Percentiles rank a stretch among this genome's conserved stretches.
These are phyloP conservation scores for Mangifera indica DNA, from an alignment of 345 rosid species.

Conservation along the genomic window DNA sequence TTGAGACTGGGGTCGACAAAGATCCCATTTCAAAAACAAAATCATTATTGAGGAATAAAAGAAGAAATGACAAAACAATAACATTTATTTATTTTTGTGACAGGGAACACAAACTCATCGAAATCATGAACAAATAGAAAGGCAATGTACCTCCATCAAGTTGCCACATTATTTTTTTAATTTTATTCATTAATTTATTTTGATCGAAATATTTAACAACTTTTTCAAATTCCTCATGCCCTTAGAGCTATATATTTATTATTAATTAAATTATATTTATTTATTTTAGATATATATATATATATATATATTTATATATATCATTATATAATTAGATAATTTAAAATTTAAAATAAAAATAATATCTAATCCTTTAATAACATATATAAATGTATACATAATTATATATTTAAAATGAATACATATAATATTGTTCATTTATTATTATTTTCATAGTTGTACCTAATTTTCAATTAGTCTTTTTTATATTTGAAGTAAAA, in stretches of 20 bases:
- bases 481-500: not conserved
- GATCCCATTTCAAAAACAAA: slow-evolving; percentile 48
- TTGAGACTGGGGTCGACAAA: slow-evolving; percentile 35
- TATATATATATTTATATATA: no score
- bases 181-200: no score
- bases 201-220: slow-evolving; percentile 1
- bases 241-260: no score
- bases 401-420: no score
- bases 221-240: no score
- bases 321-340: no score
- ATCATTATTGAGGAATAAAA: slow-evolving; percentile 66
- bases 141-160: slow-evolving; percentile 25
- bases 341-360: no score
- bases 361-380: no score
- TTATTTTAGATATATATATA: no score
- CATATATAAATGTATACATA: no score
- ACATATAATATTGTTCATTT: no score
- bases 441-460: not conserved
- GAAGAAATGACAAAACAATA: slow-evolving; percentile 64
- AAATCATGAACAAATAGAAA: slow-evolving; percentile 26
- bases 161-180: not conserved
- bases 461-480: not conserved
- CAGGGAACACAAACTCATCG: slow-evolving; percentile 25
- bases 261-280: not conserved
- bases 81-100: slow-evolving; percentile 7